These are phyloP conservation scores for Diutina neorugosa DNA, from an alignment of 1,139 yeast species.

Conservation along the genomic window DNA sequence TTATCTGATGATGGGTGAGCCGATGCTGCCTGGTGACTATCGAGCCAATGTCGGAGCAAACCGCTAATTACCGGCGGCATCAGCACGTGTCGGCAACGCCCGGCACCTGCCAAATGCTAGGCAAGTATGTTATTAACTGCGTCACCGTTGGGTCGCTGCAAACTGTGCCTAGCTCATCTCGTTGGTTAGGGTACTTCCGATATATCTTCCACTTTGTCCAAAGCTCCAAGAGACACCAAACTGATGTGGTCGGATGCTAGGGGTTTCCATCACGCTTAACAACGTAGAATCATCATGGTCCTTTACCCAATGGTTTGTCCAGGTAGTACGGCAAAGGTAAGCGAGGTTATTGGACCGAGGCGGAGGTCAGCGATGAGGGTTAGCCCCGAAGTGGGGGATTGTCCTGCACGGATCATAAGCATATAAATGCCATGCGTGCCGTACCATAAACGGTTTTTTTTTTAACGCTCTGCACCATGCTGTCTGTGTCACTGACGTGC, in stretches of 20 bases:
- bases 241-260: no score
- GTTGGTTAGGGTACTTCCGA: not conserved
- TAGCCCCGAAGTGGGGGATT: not conserved
- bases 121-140: not conserved
- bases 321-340: no score
- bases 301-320: no score
- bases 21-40: not conserved
- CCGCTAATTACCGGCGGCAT: not conserved
- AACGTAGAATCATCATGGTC: no score
- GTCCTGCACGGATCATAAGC: not conserved
- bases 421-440: not conserved
- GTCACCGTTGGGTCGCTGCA: not conserved
- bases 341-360: no score
- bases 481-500: not conserved
- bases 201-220: no score
- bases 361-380: no score
- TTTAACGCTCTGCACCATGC: not conserved
- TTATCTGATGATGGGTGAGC: not conserved
- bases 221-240: no score
- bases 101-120: not conserved
- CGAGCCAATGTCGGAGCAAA: no score
- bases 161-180: not conserved
- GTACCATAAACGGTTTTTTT: not conserved
- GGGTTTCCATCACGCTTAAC: no score
- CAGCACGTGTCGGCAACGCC: not conserved